Conservation (phyloP, 495 filamentous ascomycete species). For the Talaromyces adpressus region DNA sequence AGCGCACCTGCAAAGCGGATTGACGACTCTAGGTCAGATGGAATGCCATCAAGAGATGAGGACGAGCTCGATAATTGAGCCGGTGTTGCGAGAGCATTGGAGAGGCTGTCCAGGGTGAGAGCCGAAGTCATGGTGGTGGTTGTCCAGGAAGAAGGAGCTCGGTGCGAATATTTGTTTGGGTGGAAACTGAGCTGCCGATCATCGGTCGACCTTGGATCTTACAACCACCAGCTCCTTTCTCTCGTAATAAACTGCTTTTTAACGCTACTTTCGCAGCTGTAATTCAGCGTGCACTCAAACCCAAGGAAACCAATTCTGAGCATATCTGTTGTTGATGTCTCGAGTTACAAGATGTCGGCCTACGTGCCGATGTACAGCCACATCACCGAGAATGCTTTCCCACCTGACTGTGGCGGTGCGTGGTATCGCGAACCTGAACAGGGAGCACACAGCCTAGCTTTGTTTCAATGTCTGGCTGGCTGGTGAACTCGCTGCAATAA, state of each 20-base stretch:
- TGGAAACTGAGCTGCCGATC: not conserved
- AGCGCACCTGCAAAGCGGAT: constrained; percentile 51
- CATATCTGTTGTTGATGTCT: not conserved
- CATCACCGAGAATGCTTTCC: not conserved
- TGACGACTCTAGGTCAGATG: constrained; percentile 67
- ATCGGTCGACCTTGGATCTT: not conserved
- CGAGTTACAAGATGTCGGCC: not conserved
- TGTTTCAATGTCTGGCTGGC: not conserved
- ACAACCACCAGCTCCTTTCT: not conserved
- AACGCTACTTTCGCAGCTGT: not conserved
- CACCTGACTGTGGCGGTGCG: constrained; percentile 1
- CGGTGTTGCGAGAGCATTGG: constrained; percentile 79
- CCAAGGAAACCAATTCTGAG: not conserved
- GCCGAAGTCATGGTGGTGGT: constrained; percentile 14
- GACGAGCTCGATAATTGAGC: constrained; percentile 68
- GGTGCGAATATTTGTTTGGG: not conserved
- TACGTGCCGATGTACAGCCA: constrained; percentile 3
- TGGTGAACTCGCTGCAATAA: not conserved
- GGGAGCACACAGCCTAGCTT: constrained; percentile 1
- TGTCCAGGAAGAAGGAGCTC: not conserved
- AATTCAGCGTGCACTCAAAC: not conserved
- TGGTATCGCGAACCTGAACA: not conserved
- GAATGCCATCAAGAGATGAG: constrained; percentile 62
- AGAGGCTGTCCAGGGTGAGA: constrained; percentile 48
- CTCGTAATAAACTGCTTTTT: not conserved